A percentile compares a stretch with the other conserved stretches of the same genome.
phyloP scores from a whole-genome alignment of 2,329 filamentous ascomycete genomes.

The Nigrospora sphaerica region DNA sequence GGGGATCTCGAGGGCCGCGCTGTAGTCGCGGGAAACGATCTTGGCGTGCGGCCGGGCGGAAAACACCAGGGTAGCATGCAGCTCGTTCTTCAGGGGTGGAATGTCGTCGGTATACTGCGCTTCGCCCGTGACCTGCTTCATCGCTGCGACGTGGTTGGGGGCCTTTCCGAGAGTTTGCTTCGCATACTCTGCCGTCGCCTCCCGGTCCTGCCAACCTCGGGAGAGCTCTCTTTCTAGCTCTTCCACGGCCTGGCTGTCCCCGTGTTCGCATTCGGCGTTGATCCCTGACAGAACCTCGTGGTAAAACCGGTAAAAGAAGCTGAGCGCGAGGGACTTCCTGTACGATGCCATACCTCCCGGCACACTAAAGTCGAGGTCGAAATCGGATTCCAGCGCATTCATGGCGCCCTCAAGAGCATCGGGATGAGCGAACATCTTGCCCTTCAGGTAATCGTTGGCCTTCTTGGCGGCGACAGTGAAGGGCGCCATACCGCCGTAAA shows the following conservation, averaged over 20 bases:
- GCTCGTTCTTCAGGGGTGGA: constrained; percentile 75
- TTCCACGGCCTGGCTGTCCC: constrained; percentile 67
- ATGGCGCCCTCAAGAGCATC: constrained; percentile 84
- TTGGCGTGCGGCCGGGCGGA: constrained; percentile 87
- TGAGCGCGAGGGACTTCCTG: constrained; percentile 78
- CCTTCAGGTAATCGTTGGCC: constrained; percentile 65
- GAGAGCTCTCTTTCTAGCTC: constrained; percentile 87
- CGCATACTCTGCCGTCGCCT: constrained; percentile 68
- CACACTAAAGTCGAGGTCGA: constrained; percentile 81
- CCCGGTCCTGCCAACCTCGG: constrained; percentile 68
- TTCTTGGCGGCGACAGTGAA: constrained; percentile 82
- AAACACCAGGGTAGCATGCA: constrained; percentile 81
- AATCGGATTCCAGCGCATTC: constrained; percentile 83
- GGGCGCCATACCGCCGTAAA: constrained; percentile 93
- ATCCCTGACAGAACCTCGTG: constrained; percentile 72
- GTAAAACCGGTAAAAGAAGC: constrained; percentile 97
- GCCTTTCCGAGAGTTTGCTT: constrained; percentile 79
- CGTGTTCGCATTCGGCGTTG: constrained; percentile 32
- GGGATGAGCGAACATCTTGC: constrained; percentile 72
- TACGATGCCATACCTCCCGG: constrained; percentile 98
- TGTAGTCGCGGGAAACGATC: constrained; percentile 68
- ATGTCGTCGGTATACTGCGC: constrained; percentile 97
- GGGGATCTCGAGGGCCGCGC: constrained; percentile 71
- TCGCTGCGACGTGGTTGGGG: constrained; percentile 78
- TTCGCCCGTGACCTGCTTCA: constrained; percentile 91